Base-by-base conservation (phyloP, 768 basidiomycete species). In the Leucosporidium scottii region DNA sequence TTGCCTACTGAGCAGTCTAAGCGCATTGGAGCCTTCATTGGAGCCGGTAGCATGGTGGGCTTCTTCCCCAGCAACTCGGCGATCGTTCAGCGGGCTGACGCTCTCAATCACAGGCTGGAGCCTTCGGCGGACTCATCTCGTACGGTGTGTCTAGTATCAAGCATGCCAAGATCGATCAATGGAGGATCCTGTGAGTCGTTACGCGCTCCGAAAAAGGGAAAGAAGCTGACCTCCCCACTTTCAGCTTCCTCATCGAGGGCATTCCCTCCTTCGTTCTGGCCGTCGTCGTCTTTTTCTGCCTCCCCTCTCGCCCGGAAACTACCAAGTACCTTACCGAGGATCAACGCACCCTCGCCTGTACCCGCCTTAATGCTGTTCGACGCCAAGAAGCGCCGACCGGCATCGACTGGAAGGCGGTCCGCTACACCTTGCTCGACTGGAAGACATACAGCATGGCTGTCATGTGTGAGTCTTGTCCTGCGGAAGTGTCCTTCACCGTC, bases 1-100 rank as follows among this genome's bases (percentile, higher is more conserved):
- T 75, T 69, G 27, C 77, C 77, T 64, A n/a, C 47, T 1, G 79
- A 81, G 65, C 63, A 80, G n/a, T 77, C 78, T 28, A 79, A 79
- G 71, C 77, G 81, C 2, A 69, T 80, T 65, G 79, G 78, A 34
- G 62, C 79, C 10, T 81, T 81, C 78, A 80, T 81, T 66, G 74
- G 74, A 1, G 75, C 76, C 7, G 79, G 79, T 55, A 73, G 76
- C 9, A 65, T 79, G 17, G 68, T 77, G 34, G 51, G 65, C 25
- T 13, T 34, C 10, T 44, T 15, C 39, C 8, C 39, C 39, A 13
- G 15, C 8, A 13, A 44, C 39, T 44, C 39, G 39, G 39, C 15
- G 39, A 44, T 54, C 59, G 25, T 73, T 65, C 55, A 61, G 60
- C 12, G 60, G 68, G 51, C 51, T 53, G 23, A 53, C 17, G 10